Conservation (phyloP, 2,329 filamentous ascomycete species). For the Thelonectria blattea region DNA sequence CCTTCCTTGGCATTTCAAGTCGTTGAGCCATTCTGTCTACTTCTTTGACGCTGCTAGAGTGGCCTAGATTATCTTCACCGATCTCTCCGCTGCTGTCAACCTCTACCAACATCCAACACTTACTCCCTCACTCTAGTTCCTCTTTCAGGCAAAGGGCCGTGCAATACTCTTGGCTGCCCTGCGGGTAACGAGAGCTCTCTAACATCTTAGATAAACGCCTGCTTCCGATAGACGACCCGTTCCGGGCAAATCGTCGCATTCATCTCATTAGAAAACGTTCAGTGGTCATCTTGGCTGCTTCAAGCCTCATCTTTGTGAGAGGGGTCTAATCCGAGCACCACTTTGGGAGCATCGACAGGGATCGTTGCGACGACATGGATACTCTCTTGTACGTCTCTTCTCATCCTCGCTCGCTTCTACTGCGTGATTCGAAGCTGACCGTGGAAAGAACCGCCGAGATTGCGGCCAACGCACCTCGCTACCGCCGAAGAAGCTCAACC, state of each 20-base stretch:
- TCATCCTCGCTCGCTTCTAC: not conserved
- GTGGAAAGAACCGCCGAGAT: constrained; percentile 82
- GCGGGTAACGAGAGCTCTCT: constrained; percentile 9
- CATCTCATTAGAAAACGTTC: not conserved
- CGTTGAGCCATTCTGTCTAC: constrained; percentile 7
- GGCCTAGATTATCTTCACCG: not conserved
- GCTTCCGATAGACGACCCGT: not conserved
- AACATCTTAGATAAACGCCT: constrained; percentile 14
- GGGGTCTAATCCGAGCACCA: constrained; percentile 1
- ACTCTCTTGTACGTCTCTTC: constrained; percentile 63
- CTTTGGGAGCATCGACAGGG: constrained; percentile 13
- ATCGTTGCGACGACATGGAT: constrained; percentile 54
- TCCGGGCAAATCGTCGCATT: not conserved
- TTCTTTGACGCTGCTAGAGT: not conserved
- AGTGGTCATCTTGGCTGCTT: not conserved
- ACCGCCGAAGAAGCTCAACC: constrained; percentile 90
- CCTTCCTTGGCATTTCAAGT: constrained; percentile 5
- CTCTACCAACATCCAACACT: not conserved
- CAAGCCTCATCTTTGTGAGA: not conserved
- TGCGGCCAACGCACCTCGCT: constrained; percentile 86
- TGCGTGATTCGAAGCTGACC: constrained; percentile 24
- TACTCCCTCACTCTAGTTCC: constrained; percentile 1
- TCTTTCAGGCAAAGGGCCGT: not conserved
- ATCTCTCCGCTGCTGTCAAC: not conserved
- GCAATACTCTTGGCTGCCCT: constrained; percentile 3